A percentile compares a stretch with the other conserved stretches of the same genome.
Conservation (phyloP, 179 eudicot species). For the Vitellaria paradoxa region DNA sequence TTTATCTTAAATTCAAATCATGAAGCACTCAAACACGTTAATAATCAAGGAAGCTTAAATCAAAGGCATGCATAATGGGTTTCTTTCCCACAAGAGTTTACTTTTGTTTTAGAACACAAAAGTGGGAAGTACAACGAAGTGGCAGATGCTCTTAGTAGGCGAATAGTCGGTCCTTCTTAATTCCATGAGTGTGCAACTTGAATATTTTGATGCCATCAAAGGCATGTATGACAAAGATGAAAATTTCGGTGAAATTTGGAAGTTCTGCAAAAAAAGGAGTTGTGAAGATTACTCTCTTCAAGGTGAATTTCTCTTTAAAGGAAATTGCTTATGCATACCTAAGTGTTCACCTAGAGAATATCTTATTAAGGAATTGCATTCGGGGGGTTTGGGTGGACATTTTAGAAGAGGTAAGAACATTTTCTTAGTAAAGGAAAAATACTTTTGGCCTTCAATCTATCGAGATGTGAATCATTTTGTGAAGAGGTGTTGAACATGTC, state of each 20-base stretch:
- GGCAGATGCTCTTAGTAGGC: neutral
- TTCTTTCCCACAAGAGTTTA: neutral
- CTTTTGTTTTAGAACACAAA: neutral
- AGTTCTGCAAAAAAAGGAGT: neutral
- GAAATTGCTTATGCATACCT: neutral
- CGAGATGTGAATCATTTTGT: too few relatives aligned
- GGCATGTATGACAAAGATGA: too few relatives aligned
- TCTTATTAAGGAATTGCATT: neutral
- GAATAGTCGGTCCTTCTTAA: neutral
- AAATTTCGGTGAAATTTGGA: neutral
- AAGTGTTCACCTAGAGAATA: neutral
- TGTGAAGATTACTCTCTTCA: too few relatives aligned
- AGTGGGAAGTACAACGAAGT: neutral
- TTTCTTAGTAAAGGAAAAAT: neutral
- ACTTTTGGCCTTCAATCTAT: too few relatives aligned
- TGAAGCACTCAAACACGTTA: conserved; percentile 3
- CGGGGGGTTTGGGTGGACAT: neutral
- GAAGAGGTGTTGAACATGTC: neutral
- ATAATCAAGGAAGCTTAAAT: neutral
- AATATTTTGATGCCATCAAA: neutral
- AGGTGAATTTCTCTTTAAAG: neutral
- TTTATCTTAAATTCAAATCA: neutral
- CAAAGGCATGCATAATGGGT: neutral
- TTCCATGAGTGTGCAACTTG: neutral
- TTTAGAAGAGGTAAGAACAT: neutral